phyloP scores from a whole-genome alignment of 768 basidiomycete species.

The Leccinum pellstonianum region DNA sequence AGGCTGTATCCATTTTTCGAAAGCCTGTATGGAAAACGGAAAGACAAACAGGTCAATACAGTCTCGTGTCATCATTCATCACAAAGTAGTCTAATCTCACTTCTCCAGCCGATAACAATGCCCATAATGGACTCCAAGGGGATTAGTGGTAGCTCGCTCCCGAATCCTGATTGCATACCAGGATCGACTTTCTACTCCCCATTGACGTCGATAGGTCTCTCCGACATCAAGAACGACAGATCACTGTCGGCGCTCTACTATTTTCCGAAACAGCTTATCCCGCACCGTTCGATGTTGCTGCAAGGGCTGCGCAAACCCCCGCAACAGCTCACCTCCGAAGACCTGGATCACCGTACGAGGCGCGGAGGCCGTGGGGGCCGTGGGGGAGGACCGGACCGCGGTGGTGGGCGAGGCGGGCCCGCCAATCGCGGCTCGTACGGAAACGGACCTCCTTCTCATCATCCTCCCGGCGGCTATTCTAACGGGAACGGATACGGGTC shows the following conservation, averaged over 20 bases:
- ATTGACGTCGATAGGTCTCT: conserved; percentile 54
- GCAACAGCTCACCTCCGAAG: conserved; percentile 61
- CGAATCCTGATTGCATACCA: conserved; percentile 87
- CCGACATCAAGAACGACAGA: conserved; percentile 83
- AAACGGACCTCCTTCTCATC: conserved; percentile 5
- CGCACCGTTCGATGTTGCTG: conserved; percentile 83
- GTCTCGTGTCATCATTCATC: conserved; percentile 2
- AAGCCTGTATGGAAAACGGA: conserved; percentile 86
- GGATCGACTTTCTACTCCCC: conserved; percentile 88
- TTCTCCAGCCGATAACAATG: conserved; percentile 66
- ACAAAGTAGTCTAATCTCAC: conserved; percentile 14
- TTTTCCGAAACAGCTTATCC: conserved; percentile 83
- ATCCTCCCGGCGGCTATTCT: conserved; percentile 4
- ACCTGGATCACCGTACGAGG: conserved; percentile 65
- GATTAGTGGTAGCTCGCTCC: conserved; percentile 74
- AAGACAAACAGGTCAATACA: conserved; percentile 62
- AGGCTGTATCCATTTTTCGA: conserved; percentile 86
- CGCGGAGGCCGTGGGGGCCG: conserved; percentile 50
- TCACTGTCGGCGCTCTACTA: conserved; percentile 85
- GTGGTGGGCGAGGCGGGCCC: conserved; percentile 35
- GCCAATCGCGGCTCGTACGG: conserved; percentile 24
- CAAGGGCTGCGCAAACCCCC: conserved; percentile 63
- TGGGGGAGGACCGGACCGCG: conserved; percentile 38
- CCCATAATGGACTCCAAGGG: conserved; percentile 71
- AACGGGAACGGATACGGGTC: conserved; percentile 20